These are phyloP conservation scores for Sicyos baderoa DNA, from an alignment of 306 rosid genomes.

Conservation along the genomic window DNA sequence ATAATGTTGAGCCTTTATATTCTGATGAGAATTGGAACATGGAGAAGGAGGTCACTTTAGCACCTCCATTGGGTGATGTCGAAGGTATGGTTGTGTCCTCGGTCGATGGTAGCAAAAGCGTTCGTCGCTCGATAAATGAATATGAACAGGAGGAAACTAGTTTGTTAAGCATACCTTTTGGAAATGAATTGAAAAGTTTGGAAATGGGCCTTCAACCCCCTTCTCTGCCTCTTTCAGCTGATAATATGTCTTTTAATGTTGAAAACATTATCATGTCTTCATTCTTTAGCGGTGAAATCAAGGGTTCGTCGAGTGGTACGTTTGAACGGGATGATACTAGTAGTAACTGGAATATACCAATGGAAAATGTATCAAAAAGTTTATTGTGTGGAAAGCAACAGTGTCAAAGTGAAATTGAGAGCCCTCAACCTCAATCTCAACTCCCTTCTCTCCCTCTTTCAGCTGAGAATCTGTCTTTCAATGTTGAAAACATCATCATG, in stretches of 20 bases:
- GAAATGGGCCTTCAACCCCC: neutral
- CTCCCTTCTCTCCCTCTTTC: neutral
- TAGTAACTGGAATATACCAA: neutral
- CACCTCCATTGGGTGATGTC: slow-evolving; percentile 24
- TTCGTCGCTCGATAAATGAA: slow-evolving; percentile 7
- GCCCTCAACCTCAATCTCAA: neutral
- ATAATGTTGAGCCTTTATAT: slow-evolving; percentile 21
- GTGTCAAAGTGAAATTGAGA: slow-evolving; percentile 1
- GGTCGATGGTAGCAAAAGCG: slow-evolving; percentile 17
- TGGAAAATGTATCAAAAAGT: neutral
- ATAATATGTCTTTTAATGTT: slow-evolving; percentile 9
- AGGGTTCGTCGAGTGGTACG: slow-evolving; percentile 12
- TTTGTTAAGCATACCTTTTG: neutral
- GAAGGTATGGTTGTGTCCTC: slow-evolving; percentile 23
- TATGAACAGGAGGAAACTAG: slow-evolving; percentile 18
- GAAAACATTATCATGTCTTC: slow-evolving; percentile 20
- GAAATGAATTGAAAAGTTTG: slow-evolving; percentile 3
- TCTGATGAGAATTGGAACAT: slow-evolving; percentile 28
- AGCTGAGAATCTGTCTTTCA: slow-evolving; percentile 8
- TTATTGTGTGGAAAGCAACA: slow-evolving; percentile 26
- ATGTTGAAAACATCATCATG: slow-evolving; percentile 20
- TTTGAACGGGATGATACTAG: slow-evolving; percentile 16
- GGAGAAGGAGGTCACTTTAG: slow-evolving; percentile 29
- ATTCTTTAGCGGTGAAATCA: neutral
- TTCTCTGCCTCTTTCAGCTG: slow-evolving; percentile 9